These are phyloP conservation scores for Neofusicoccum parvum DNA, from an alignment of 2,329 filamentous ascomycete species.

Conservation along the genomic window DNA sequence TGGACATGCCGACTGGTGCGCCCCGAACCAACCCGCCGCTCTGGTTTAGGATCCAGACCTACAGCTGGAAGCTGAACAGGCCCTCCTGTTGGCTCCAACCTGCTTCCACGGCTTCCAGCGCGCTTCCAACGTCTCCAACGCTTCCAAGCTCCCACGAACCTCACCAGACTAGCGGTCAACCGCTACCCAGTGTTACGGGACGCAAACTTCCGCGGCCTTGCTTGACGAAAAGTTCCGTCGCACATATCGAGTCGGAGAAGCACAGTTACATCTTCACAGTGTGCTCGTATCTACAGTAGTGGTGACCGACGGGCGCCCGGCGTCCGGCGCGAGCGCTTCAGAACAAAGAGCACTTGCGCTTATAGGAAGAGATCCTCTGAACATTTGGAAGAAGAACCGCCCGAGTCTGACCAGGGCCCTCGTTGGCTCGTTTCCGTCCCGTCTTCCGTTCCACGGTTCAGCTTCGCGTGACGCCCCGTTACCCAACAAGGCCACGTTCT, in stretches of 20 bases:
- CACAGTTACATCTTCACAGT: not conserved
- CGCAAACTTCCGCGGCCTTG: not conserved
- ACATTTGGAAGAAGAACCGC: not conserved
- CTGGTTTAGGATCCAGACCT: not conserved
- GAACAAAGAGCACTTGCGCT: not conserved
- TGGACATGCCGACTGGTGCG: not conserved
- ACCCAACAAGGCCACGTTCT: conserved; percentile 5
- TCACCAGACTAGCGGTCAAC: not conserved
- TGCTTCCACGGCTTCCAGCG: not conserved
- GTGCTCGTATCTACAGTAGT: not conserved
- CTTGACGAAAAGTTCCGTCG: not conserved
- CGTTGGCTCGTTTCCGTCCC: conserved; percentile 5
- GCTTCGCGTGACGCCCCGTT: conserved; percentile 8
- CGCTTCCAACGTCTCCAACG: not conserved
- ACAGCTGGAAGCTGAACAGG: not conserved
- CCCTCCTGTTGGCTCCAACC: not conserved
- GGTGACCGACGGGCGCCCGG: not conserved
- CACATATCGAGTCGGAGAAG: not conserved
- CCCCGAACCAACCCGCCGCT: not conserved
- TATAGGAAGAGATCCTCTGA: not conserved
- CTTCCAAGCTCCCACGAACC: not conserved
- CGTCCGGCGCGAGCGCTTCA: not conserved
- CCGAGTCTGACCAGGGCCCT: not conserved
- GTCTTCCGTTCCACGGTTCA: conserved; percentile 12
- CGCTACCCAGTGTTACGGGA: not conserved